Percentiles rank a stretch among this genome's conserved stretches.
Evolutionary conservation across 176 grass and related monocot species (phyloP).

Genomic region (Raddia distichophylla): DNA sequence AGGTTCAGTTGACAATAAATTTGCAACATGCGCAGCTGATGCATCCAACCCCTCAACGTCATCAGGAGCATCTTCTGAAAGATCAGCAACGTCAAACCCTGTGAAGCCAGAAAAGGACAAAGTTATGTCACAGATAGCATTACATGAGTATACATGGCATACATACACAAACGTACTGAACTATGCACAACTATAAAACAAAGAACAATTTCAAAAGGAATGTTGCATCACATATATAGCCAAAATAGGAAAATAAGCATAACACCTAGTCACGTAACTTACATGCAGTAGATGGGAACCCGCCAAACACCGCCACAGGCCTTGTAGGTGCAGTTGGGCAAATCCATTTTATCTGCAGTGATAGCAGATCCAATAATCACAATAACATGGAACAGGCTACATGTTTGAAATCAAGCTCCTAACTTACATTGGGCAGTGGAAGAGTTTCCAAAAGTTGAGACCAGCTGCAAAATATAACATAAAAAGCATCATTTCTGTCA

Average conservation of each 20-base stretch:
- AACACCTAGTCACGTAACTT: slow-evolving; percentile 34
- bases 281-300: slow-evolving; percentile 90
- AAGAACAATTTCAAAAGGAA: slow-evolving; percentile 21
- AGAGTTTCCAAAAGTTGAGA: slow-evolving; percentile 96
- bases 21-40: slow-evolving; percentile 90
- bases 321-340: slow-evolving; percentile 87
- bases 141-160: neutral
- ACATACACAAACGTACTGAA: neutral
- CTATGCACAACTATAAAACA: neutral
- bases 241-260: slow-evolving; percentile 15
- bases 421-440: slow-evolving; percentile 95
- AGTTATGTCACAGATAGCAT: slow-evolving; percentile 7
- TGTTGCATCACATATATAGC: neutral
- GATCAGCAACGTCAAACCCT: slow-evolving; percentile 95
- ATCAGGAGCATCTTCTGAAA: slow-evolving; percentile 79
- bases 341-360: slow-evolving; percentile 96
- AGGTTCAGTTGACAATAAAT: slow-evolving; percentile 92
- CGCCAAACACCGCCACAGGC: slow-evolving; percentile 81
- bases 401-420: slow-evolving; percentile 19
- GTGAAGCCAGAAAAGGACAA: slow-evolving; percentile 17
- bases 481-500: slow-evolving; percentile 39
- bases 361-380: slow-evolving; percentile 17
- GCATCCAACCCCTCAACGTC: slow-evolving; percentile 90
- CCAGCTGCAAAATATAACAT: slow-evolving; percentile 74
- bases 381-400: slow-evolving; percentile 17